A percentile compares a stretch with the other conserved stretches of the same genome.
Conservation (phyloP, 495 filamentous ascomycete species). For the Venustampulla echinocandica region DNA sequence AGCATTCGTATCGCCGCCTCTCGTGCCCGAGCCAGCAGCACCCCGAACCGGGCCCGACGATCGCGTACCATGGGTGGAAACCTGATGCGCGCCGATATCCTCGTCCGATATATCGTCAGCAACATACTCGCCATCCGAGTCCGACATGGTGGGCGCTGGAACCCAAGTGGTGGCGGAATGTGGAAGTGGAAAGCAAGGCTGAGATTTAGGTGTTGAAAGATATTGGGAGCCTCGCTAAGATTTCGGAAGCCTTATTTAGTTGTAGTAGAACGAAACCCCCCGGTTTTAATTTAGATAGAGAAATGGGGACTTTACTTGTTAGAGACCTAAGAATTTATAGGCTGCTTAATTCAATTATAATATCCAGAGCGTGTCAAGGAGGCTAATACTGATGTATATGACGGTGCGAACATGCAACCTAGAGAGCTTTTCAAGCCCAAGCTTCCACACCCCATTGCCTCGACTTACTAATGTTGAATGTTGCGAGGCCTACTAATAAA, state of each 20-base stretch:
- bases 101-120: conserved; percentile 66
- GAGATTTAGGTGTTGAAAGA: background rate
- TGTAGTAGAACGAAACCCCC: too few relatives aligned
- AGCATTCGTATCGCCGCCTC: conserved; percentile 22
- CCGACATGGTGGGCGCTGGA: conserved; percentile 43
- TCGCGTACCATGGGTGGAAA: conserved; percentile 33
- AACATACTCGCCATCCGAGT: conserved; percentile 79
- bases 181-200: conserved; percentile 6
- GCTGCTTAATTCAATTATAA: too few relatives aligned
- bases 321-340: too few relatives aligned
- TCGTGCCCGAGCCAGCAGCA: conserved; percentile 11
- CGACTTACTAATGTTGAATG: too few relatives aligned
- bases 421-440: too few relatives aligned
- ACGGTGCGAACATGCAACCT: too few relatives aligned
- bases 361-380: too few relatives aligned
- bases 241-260: background rate
- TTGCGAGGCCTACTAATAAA: too few relatives aligned
- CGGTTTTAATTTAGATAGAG: too few relatives aligned
- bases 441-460: too few relatives aligned
- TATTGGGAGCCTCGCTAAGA: background rate
- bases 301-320: too few relatives aligned
- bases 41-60: conserved; percentile 23
- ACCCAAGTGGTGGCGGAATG: background rate
- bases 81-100: conserved; percentile 50
- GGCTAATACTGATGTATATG: too few relatives aligned